phyloP scores from a whole-genome alignment of 345 rosid genomes.

The Dimocarpus longan region DNA sequence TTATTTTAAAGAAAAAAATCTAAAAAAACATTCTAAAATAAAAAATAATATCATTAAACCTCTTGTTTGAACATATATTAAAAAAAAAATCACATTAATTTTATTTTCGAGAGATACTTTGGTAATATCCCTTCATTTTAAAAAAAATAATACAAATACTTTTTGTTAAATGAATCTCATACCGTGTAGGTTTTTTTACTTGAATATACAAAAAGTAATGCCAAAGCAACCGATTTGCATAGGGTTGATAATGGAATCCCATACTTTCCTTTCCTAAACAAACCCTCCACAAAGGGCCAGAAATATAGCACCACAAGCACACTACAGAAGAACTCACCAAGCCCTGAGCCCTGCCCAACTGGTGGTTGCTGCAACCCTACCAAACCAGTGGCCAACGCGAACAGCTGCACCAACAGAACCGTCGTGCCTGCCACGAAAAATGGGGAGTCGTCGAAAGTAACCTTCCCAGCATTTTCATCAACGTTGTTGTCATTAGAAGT shows the following conservation, averaged over 20 bases:
- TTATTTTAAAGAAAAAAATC: no score
- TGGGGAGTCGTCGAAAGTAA: constrained; percentile 41
- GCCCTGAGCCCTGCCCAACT: constrained; percentile 15
- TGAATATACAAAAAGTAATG: constrained; percentile 16
- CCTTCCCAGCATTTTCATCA: constrained; percentile 19
- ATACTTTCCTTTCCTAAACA: constrained; percentile 40
- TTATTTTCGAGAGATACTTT: no score
- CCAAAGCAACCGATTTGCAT: constrained; percentile 31
- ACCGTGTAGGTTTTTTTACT: background rate
- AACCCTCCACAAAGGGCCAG: constrained; percentile 40
- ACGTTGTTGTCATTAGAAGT: constrained; percentile 3
- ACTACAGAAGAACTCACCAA: constrained; percentile 31
- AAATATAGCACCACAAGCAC: constrained; percentile 29
- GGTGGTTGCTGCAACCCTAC: constrained; percentile 12
- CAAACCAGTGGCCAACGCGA: constrained; percentile 23
- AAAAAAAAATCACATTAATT: no score
- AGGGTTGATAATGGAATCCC: constrained; percentile 45
- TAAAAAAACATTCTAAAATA: no score
- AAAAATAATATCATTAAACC: no score
- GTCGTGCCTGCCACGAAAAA: constrained; percentile 42
- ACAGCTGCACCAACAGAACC: constrained; percentile 34
- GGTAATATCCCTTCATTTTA: no score
- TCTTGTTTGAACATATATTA: no score
- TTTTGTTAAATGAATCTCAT: background rate
- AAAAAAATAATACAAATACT: no score